These are phyloP conservation scores for Aspergillus brasiliensis DNA, from an alignment of 2,329 filamentous ascomycete species.

Conservation along the genomic window DNA sequence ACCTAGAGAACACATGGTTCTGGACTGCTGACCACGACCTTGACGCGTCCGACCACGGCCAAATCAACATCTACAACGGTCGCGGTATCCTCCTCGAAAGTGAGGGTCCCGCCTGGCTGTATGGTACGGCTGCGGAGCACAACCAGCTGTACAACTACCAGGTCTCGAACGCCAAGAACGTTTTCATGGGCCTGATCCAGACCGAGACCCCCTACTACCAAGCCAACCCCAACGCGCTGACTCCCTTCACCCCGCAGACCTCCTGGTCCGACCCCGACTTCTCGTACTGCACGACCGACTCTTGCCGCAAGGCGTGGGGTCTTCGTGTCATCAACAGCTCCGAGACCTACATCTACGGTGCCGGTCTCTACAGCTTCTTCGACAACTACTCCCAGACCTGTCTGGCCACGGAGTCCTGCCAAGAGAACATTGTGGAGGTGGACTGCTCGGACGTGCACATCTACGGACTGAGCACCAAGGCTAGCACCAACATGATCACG, in stretches of 20 bases:
- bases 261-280: slow-evolving; percentile 65
- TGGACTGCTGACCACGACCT: slow-evolving; percentile 92
- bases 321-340: slow-evolving; percentile 69
- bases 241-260: slow-evolving; percentile 43
- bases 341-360: slow-evolving; percentile 70
- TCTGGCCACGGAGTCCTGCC: slow-evolving; percentile 68
- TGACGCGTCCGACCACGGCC: slow-evolving; percentile 68
- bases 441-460: slow-evolving; percentile 66
- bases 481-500: slow-evolving; percentile 71
- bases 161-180: slow-evolving; percentile 71
- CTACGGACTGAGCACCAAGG: slow-evolving; percentile 74
- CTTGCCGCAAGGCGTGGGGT: slow-evolving; percentile 76
- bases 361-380: slow-evolving; percentile 79
- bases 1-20: slow-evolving; percentile 87
- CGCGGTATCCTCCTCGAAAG: slow-evolving; percentile 81
- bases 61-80: slow-evolving; percentile 79
- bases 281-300: slow-evolving; percentile 55
- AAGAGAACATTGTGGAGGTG: slow-evolving; percentile 74
- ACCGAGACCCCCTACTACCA: slow-evolving; percentile 87
- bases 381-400: slow-evolving; percentile 77
- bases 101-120: slow-evolving; percentile 78
- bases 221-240: slow-evolving; percentile 72
- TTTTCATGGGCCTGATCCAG: slow-evolving; percentile 83
- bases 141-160: slow-evolving; percentile 76
- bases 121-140: slow-evolving; percentile 69